Percentiles rank a stretch among this genome's conserved stretches.
These are phyloP conservation scores for Lachnellula hyalina DNA, from an alignment of 2,329 filamentous ascomycete species.

Conservation along the genomic window DNA sequence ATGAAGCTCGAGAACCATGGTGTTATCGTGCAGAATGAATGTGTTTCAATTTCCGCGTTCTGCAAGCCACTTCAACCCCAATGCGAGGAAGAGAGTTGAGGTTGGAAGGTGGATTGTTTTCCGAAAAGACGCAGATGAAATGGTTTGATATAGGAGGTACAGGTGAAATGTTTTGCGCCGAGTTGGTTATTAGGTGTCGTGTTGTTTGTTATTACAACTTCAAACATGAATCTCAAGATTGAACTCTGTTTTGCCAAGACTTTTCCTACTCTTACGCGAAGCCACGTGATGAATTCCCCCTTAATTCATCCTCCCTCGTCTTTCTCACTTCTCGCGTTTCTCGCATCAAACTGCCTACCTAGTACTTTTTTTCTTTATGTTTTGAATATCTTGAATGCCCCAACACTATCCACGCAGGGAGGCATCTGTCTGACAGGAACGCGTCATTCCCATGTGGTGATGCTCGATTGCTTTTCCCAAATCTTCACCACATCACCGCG, in stretches of 20 bases:
- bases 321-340: background rate
- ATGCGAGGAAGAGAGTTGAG: too few species aligned
- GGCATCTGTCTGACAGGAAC: background rate
- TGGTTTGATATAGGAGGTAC: background rate
- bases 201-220: background rate
- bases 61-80: background rate
- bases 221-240: background rate
- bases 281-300: background rate
- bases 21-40: background rate
- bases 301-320: background rate
- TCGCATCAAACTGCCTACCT: background rate
- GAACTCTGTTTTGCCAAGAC: background rate
- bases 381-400: background rate
- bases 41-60: slow-evolving; percentile 1
- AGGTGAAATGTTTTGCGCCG: background rate
- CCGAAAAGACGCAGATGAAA: background rate
- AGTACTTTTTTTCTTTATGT: too few species aligned
- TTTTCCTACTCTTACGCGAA: background rate
- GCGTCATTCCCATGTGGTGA: too few species aligned
- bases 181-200: background rate
- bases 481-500: too few species aligned
- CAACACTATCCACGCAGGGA: background rate
- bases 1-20: slow-evolving; percentile 64
- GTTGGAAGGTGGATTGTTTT: background rate
- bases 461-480: too few species aligned